Percentiles rank a stretch among this genome's conserved stretches.
Conservation (phyloP, 2,329 filamentous ascomycete genomes). For the Calonectria montana region DNA sequence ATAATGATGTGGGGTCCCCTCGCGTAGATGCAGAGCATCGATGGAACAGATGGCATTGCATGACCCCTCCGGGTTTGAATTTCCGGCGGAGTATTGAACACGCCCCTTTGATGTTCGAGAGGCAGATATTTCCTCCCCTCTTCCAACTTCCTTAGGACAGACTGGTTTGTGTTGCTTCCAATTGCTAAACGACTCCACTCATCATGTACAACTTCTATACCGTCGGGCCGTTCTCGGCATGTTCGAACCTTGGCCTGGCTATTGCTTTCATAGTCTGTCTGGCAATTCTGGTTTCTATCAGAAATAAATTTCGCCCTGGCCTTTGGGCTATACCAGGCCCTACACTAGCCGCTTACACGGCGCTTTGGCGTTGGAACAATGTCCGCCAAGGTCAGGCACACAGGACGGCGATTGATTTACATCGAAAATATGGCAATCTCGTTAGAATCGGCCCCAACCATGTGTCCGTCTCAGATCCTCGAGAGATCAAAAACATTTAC, state of each 20-base stretch:
- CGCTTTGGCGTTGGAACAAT: constrained; percentile 15
- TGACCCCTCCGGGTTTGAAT: too few relatives aligned
- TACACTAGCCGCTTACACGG: constrained; percentile 5
- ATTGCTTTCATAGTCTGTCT: neutral
- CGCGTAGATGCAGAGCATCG: too few relatives aligned
- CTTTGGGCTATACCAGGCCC: constrained; percentile 6
- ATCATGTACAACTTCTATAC: neutral
- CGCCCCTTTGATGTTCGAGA: too few relatives aligned
- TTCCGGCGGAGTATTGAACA: too few relatives aligned
- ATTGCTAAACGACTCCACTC: neutral
- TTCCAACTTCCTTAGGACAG: neutral
- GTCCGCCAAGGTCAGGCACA: constrained; percentile 18
- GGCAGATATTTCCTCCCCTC: neutral
- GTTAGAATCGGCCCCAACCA: constrained; percentile 24
- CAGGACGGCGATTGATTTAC: constrained; percentile 11
- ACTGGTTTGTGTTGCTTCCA: neutral
- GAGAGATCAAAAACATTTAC: constrained; percentile 27
- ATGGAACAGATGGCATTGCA: too few relatives aligned
- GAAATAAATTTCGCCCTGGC: constrained; percentile 10
- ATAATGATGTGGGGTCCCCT: too few relatives aligned
- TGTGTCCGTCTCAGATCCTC: constrained; percentile 23
- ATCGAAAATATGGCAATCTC: constrained; percentile 1
- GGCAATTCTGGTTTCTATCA: neutral
- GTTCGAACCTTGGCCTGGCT: neutral
- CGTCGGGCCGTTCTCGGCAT: neutral